Evolutionary conservation across 179 eudicot species (phyloP).

Genomic region (Corrigiola litoralis): DNA sequence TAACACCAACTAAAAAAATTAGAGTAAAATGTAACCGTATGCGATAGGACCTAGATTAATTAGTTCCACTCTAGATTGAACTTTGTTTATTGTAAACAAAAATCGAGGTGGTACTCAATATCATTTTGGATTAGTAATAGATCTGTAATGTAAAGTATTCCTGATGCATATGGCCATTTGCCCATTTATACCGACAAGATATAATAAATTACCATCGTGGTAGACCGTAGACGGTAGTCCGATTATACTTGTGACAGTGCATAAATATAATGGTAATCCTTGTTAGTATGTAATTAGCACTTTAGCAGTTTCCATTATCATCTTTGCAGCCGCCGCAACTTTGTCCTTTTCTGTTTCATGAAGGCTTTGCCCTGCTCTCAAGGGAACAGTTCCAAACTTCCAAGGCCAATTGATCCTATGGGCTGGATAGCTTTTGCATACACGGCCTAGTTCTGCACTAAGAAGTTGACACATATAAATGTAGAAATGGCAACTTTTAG

Average conservation of each 20-base stretch:
- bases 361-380: neutral
- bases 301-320: neutral
- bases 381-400: neutral
- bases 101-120: neutral
- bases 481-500: no score
- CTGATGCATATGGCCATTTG: neutral
- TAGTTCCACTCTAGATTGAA: no score
- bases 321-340: constrained; percentile 16
- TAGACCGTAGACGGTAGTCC: neutral
- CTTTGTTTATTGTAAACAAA: neutral
- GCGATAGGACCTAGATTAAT: no score
- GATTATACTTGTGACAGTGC: neutral
- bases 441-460: no score
- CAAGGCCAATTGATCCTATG: neutral
- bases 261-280: neutral
- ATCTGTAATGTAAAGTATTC: neutral
- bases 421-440: neutral
- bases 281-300: neutral
- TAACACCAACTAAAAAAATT: no score
- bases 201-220: neutral
- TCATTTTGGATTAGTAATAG: neutral
- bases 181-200: neutral
- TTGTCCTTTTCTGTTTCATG: neutral
- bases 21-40: no score
- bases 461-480: no score